Evolutionary conservation across 192 early-diverging fungal species (phyloP).

Genomic region (Gamsiella multidivaricata): DNA sequence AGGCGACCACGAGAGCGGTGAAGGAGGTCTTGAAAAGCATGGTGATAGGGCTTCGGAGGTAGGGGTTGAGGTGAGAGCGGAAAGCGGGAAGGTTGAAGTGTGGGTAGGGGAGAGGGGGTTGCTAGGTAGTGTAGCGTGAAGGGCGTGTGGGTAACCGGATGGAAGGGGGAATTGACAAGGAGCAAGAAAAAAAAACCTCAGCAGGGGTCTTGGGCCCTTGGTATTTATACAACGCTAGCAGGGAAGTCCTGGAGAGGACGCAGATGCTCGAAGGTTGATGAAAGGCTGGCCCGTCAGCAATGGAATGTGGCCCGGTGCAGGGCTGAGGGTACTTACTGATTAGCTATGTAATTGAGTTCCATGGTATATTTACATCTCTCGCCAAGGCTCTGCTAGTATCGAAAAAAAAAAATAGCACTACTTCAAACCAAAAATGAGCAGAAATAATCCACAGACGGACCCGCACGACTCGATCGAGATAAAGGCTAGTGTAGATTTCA

Average conservation of each 20-base stretch:
- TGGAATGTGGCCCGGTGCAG: too few relatives aligned
- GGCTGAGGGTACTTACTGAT: too few relatives aligned
- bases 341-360: too few relatives aligned
- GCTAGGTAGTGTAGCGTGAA: slow-evolving; percentile 41
- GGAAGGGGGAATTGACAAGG: slow-evolving; percentile 18
- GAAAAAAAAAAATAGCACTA: too few relatives aligned
- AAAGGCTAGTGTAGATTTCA: too few relatives aligned
- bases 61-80: background rate
- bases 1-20: slow-evolving; percentile 26
- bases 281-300: background rate
- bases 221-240: slow-evolving; percentile 42
- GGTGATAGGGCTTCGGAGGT: background rate
- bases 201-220: background rate
- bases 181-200: slow-evolving; percentile 11
- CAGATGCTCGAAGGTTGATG: background rate
- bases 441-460: too few relatives aligned
- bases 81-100: background rate
- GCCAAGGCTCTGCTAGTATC: too few relatives aligned
- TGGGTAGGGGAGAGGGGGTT: slow-evolving; percentile 2
- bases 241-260: background rate
- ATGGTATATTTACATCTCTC: too few relatives aligned
- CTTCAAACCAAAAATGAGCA: too few relatives aligned
- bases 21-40: slow-evolving; percentile 47
- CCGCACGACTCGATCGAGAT: too few relatives aligned
- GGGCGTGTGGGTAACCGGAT: background rate